Base-by-base conservation (phyloP, 2,329 filamentous ascomycete genomes). In the Coniella lustricola region DNA sequence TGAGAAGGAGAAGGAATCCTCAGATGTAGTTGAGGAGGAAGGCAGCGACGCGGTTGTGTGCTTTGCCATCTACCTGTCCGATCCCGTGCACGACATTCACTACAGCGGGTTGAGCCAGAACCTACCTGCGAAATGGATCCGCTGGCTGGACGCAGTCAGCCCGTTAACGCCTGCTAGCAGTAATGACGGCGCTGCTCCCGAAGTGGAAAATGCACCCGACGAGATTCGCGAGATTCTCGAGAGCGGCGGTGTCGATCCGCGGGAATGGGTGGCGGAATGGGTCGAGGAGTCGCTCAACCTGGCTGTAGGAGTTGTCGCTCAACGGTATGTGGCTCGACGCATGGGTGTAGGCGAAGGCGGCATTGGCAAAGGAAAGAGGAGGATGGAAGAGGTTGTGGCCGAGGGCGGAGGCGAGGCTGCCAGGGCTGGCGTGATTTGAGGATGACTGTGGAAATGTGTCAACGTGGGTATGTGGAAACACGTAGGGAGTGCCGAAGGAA, bases 231-330 rank as follows among this genome's bases (percentile, higher is more conserved):
- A 91, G 56, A 95, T 97, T 54, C 81, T 98, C 35, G 80, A 82
- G 59, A 69, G 70, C 38, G 81, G 81, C 8, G 81, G 79, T 40
- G 88, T 97, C 2, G 93, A 98, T 62, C 93, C 93, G 0, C 77
- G 93, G 50, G 93, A 98, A 66, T 98, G 93, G 93, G 87, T 95
- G 33, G 86, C 90, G 3, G 93, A 97, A 67, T 98, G 93, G 93
- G 78, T 98, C 40, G 91, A 97, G 69, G 91, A 97, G 69, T 72
- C 83, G 0, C 74, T 98, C 29, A 81, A 75, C 35, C 71, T 97
- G 42, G 79, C 82, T 3, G 79, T 94, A 0, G 91, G 93, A 16
- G 73, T 95, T 7, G 84, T 97, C 3, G 93, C 93, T 2, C 93
- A 98, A 75, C 77, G 90, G 55, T 98, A 98, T 63, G 93, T 98